Evolutionary conservation across 768 basidiomycete genomes (phyloP).

Genomic region (Gymnopilus dilepis): DNA sequence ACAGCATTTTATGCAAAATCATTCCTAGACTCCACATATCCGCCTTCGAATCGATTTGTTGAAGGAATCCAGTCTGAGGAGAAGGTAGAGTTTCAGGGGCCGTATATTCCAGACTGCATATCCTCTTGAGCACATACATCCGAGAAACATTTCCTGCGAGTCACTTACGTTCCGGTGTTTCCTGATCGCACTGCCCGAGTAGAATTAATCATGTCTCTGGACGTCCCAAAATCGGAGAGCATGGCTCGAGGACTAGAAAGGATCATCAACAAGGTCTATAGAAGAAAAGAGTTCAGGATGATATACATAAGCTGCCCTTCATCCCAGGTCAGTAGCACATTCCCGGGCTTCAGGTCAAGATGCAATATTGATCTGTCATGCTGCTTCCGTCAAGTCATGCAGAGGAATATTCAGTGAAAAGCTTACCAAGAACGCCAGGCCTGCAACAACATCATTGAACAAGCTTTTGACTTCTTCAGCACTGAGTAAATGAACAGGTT

Average conservation of each 20-base stretch:
- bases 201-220: conserved; percentile 84
- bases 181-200: conserved; percentile 71
- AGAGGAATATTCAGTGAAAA: not conserved
- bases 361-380: conserved; percentile 88
- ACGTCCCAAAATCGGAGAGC: conserved; percentile 96
- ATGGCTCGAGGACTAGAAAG: conserved; percentile 83
- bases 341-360: conserved; percentile 92
- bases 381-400: conserved; percentile 39
- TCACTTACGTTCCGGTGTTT: conserved; percentile 92
- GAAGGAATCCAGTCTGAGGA: conserved; percentile 64
- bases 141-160: not conserved
- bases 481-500: conserved; percentile 83
- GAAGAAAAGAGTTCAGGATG: not conserved
- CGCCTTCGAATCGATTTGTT: conserved; percentile 81
- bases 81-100: conserved; percentile 87
- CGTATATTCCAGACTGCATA: conserved; percentile 76
- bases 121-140: not conserved
- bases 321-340: conserved; percentile 92
- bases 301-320: conserved; percentile 81
- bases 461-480: conserved; percentile 83
- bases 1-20: conserved; percentile 92
- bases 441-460: conserved; percentile 86
- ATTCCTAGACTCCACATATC: conserved; percentile 99
- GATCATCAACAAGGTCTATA: not conserved
- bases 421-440: conserved; percentile 83